phyloP scores from a whole-genome alignment of 2,329 filamentous ascomycete species.

The Nemania abortiva region DNA sequence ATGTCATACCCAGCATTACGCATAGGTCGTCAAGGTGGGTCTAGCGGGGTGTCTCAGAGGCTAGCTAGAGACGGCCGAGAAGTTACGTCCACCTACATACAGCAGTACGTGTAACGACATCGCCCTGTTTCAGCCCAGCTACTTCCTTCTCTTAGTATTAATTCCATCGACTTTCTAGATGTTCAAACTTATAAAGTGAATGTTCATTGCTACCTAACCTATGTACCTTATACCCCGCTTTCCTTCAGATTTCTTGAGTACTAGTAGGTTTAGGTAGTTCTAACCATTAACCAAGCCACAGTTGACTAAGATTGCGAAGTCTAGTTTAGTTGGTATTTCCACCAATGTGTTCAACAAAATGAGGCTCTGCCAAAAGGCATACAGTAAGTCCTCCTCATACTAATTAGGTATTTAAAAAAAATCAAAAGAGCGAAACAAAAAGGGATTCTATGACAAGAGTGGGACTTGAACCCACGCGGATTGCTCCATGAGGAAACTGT shows the following conservation, averaged over 20 bases:
- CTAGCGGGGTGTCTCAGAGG: constrained; percentile 33
- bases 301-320: too few species aligned
- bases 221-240: neutral
- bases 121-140: neutral
- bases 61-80: constrained; percentile 8
- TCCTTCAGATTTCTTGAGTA: neutral
- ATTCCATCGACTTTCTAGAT: too few species aligned
- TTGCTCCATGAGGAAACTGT: constrained; percentile 48
- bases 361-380: neutral
- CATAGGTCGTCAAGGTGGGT: constrained; percentile 22
- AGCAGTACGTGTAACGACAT: neutral
- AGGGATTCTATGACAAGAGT: constrained; percentile 46
- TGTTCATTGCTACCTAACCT: too few species aligned
- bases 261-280: too few species aligned
- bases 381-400: too few species aligned
- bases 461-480: constrained; percentile 57
- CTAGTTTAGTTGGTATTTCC: too few species aligned
- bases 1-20: constrained; percentile 17
- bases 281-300: too few species aligned
- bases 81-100: neutral
- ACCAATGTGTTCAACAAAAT: too few species aligned
- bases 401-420: too few species aligned
- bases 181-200: too few species aligned
- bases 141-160: too few species aligned
- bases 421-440: neutral